A percentile compares a stretch with the other conserved stretches of the same genome.
Evolutionary conservation across 2,329 filamentous ascomycete genomes (phyloP).

Genomic region (Diaporthe vexans): DNA sequence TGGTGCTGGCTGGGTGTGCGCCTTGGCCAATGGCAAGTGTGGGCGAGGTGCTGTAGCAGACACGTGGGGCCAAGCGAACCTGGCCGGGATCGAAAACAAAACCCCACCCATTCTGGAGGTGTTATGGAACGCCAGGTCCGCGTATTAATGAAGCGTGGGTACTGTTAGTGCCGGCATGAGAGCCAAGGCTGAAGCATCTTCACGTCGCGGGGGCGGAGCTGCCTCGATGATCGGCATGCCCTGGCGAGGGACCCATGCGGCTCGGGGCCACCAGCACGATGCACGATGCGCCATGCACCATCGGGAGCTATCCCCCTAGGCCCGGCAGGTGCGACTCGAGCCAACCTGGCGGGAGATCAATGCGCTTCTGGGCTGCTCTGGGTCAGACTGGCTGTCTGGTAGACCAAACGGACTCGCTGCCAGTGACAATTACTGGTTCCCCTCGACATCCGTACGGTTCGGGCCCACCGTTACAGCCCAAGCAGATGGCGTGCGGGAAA

Average conservation of each 20-base stretch:
- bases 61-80: slow-evolving; percentile 26
- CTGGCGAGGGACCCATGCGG: slow-evolving; percentile 23
- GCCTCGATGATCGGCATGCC: slow-evolving; percentile 14
- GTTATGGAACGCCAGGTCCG: not conserved
- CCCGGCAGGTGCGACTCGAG: slow-evolving; percentile 11
- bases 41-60: slow-evolving; percentile 10
- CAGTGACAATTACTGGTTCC: not conserved
- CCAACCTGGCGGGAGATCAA: slow-evolving; percentile 21
- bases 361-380: slow-evolving; percentile 16
- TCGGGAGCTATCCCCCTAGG: slow-evolving; percentile 15
- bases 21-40: not conserved
- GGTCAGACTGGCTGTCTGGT: not conserved
- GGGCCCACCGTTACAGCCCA: slow-evolving; percentile 25
- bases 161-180: not conserved
- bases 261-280: not conserved
- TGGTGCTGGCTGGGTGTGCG: too few species aligned
- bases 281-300: not conserved
- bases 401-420: not conserved
- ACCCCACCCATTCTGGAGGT: not conserved
- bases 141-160: not conserved
- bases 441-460: not conserved
- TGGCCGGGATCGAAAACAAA: slow-evolving; percentile 21
- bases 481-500: slow-evolving; percentile 2
- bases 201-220: slow-evolving; percentile 24
- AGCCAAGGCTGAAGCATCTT: slow-evolving; percentile 20